Evolutionary conservation across 768 basidiomycete genomes (phyloP).

Genomic region (Thelephora ganbajun): DNA sequence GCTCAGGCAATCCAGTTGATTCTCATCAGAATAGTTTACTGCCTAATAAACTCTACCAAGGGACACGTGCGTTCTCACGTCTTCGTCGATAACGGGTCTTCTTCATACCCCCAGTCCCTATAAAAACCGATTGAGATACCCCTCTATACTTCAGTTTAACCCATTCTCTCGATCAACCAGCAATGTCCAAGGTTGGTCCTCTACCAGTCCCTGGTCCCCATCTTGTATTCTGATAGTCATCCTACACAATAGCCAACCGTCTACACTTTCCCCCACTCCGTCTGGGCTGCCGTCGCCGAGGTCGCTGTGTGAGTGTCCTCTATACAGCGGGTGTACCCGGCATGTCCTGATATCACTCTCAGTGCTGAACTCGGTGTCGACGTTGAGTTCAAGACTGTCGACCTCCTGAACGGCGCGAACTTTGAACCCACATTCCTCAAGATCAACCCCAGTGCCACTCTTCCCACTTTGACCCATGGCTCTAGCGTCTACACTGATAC

Average conservation of each 20-base stretch:
- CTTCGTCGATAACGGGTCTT: no score
- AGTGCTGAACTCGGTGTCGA: constrained; percentile 32
- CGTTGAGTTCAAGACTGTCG: constrained; percentile 22
- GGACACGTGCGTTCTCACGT: no score
- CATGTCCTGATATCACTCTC: neutral
- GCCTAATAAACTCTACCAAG: no score
- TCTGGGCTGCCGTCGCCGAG: constrained; percentile 28
- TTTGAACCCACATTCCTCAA: constrained; percentile 31
- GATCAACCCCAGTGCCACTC: constrained; percentile 28
- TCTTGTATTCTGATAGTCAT: no score
- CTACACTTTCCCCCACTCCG: constrained; percentile 22
- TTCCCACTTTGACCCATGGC: constrained; percentile 27
- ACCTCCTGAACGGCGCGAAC: constrained; percentile 34
- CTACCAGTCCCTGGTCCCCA: neutral
- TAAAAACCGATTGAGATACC: no score
- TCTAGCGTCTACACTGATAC: constrained; percentile 26
- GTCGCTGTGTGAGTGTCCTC: constrained; percentile 25
- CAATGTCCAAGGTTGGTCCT: constrained; percentile 3
- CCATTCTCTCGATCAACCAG: neutral
- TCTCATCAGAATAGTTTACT: no score
- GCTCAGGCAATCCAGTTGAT: no score
- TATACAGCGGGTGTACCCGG: neutral
- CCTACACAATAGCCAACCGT: constrained; percentile 13
- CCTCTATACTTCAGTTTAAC: no score
- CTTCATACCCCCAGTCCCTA: no score